Evolutionary conservation across 768 basidiomycete species (phyloP).

Genomic region (Amanita fuliginea): DNA sequence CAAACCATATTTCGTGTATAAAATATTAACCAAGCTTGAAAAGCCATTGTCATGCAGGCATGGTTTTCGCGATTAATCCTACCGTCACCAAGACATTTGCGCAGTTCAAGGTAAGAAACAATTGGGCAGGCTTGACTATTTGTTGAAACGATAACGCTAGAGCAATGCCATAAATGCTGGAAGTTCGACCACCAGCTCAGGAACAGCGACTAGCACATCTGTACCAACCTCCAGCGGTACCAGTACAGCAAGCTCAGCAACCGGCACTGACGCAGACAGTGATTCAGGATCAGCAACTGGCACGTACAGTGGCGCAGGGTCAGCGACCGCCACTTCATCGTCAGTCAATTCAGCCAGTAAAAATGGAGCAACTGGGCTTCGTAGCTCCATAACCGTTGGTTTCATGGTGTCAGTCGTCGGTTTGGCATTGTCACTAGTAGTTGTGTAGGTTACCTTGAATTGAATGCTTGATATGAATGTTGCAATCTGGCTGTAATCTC

Average conservation of each 20-base stretch:
- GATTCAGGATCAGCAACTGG: not conserved
- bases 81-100: constrained; percentile 21
- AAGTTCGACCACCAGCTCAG: not conserved
- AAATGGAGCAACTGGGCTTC: not conserved
- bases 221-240: not conserved
- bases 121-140: not conserved
- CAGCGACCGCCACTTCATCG: not conserved
- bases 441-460: not conserved
- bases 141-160: not conserved
- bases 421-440: not conserved
- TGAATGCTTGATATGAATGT: not conserved
- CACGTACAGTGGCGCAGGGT: not conserved
- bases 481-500: too few species aligned
- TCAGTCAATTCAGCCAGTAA: not conserved
- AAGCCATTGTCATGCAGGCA: constrained; percentile 24
- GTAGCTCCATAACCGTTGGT: not conserved
- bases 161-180: not conserved
- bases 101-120: constrained; percentile 16
- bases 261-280: not conserved
- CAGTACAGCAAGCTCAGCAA: not conserved
- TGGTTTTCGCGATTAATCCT: constrained; percentile 32
- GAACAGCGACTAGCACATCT: not conserved
- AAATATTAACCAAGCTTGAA: not conserved
- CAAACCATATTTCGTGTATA: not conserved
- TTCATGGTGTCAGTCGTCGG: not conserved